Percentiles rank a stretch among this genome's conserved stretches.
Evolutionary conservation across 352 stramenopile genomes (phyloP).

Genomic region (Phytophthora pini): DNA sequence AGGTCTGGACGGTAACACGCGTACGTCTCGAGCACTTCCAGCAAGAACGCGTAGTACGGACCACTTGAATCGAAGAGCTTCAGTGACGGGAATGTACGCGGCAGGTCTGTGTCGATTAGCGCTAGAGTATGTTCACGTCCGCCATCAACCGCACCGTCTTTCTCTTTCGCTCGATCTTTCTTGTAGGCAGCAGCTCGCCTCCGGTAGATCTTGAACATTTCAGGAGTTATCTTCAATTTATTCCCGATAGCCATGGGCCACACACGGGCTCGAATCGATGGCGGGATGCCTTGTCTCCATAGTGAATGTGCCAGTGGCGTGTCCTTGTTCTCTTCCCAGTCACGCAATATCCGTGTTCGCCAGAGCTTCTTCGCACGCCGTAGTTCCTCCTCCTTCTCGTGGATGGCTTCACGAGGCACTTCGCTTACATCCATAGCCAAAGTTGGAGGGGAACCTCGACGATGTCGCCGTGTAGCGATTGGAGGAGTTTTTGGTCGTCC

Average conservation of each 20-base stretch:
- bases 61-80: slow-evolving; percentile 80
- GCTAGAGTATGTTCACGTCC: slow-evolving; percentile 81
- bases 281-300: slow-evolving; percentile 84
- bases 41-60: slow-evolving; percentile 77
- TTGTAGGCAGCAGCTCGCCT: slow-evolving; percentile 68
- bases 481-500: slow-evolving; percentile 15
- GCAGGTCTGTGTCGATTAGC: slow-evolving; percentile 88
- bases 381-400: slow-evolving; percentile 82
- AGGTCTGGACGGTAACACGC: slow-evolving; percentile 88
- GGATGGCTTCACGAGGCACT: slow-evolving; percentile 55
- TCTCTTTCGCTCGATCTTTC: slow-evolving; percentile 44
- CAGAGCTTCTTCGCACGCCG: slow-evolving; percentile 86
- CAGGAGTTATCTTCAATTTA: slow-evolving; percentile 83
- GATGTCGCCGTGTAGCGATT: slow-evolving; percentile 15
- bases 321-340: slow-evolving; percentile 83
- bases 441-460: slow-evolving; percentile 31
- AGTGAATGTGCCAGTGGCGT: slow-evolving; percentile 77
- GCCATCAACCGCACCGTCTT: slow-evolving; percentile 37
- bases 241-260: slow-evolving; percentile 90
- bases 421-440: slow-evolving; percentile 25
- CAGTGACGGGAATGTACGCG: slow-evolving; percentile 85
- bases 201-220: slow-evolving; percentile 89
- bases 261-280: slow-evolving; percentile 79
- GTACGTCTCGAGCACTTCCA: slow-evolving; percentile 88
- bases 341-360: slow-evolving; percentile 74